These are phyloP conservation scores for Dunaliella primolecta DNA, from an alignment of 139 green algal genomes.

Conservation along the genomic window DNA sequence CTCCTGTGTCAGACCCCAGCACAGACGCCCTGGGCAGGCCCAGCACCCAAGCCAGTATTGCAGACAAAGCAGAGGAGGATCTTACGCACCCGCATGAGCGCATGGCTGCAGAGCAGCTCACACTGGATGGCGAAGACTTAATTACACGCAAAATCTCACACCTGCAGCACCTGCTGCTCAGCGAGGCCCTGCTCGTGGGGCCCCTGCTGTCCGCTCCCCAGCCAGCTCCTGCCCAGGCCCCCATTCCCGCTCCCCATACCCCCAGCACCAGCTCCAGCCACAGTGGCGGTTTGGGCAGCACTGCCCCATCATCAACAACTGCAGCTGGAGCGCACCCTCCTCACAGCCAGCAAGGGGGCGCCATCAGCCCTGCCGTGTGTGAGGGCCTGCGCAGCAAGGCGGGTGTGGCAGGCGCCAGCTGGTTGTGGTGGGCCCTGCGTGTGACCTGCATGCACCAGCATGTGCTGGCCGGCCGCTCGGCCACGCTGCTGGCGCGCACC, in stretches of 20 bases:
- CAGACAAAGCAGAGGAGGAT: not conserved
- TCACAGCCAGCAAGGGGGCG: not conserved
- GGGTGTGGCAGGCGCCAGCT: constrained; percentile 13
- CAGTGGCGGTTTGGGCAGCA: not conserved
- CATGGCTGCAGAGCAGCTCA: constrained; percentile 48
- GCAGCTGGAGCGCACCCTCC: not conserved
- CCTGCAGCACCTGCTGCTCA: constrained; percentile 78
- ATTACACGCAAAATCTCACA: constrained; percentile 30
- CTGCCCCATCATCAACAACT: not conserved
- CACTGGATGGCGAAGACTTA: constrained; percentile 73
- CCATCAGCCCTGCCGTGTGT: not conserved
- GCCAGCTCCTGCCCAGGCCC: not conserved
- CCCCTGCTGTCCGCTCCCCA: constrained; percentile 22
- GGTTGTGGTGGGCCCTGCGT: constrained; percentile 67
- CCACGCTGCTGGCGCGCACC: constrained; percentile 35
- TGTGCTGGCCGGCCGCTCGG: constrained; percentile 48
- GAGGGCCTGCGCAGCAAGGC: not conserved
- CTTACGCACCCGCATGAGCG: constrained; percentile 27
- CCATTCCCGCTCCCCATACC: not conserved
- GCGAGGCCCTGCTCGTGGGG: constrained; percentile 45
- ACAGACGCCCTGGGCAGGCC: not conserved
- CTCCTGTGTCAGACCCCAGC: not conserved
- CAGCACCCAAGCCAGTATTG: not conserved
- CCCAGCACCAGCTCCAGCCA: constrained; percentile 8
- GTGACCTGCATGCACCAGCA: constrained; percentile 53